Base-by-base conservation (phyloP, 2,329 filamentous ascomycete species). In the Arthroderma sp. region DNA sequence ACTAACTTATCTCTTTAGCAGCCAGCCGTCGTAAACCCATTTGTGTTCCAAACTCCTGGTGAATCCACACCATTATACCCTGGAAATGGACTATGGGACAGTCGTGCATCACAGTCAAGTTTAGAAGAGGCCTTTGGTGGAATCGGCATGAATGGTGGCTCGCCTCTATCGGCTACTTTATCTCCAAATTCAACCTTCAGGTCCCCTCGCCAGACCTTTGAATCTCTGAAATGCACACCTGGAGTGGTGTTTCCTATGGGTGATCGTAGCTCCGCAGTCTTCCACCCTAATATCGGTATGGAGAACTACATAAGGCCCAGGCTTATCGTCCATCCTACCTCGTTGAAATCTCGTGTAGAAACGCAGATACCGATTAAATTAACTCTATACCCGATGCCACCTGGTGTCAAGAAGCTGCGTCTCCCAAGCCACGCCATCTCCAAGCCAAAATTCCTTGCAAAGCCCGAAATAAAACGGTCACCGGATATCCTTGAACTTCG, bases 311-410 rank as follows among this genome's bases (percentile, higher is more conserved):
- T 71, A 25, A 70, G 69, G 37, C 74, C 75, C 21, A 64, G 71
- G 54, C 70, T 88, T 39, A 80, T 78, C 11, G 81, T 88, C 44
- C 78, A 84, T 61, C 82, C 83, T 4, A 87, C 82, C 2, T 85
- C 85, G 4, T 69, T 82, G 58, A 97, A 96, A 72, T 95, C 91
- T 15, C 84, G 93, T 21, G 93, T 97, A 17, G 93, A 98, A 74
- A 97, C 93, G 0, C 93, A 97, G 68, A 96, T 97, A 64, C 88
- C 87, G 7, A 88, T 96, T 63, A 85, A 85, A 65, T 79, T 97
- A 71, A 86, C 84, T 0, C 73, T 97, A 39, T 85, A 83, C 58
- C 83, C 87, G 19, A 76, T 95, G 51, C 90, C 91, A 1, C 74
- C 79, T 0, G 86, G 86, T 9, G 82, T 91, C 58, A 87, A 85